Conservation (phyloP, 2,329 filamentous ascomycete genomes). For the Aurifilum marmelostoma region DNA sequence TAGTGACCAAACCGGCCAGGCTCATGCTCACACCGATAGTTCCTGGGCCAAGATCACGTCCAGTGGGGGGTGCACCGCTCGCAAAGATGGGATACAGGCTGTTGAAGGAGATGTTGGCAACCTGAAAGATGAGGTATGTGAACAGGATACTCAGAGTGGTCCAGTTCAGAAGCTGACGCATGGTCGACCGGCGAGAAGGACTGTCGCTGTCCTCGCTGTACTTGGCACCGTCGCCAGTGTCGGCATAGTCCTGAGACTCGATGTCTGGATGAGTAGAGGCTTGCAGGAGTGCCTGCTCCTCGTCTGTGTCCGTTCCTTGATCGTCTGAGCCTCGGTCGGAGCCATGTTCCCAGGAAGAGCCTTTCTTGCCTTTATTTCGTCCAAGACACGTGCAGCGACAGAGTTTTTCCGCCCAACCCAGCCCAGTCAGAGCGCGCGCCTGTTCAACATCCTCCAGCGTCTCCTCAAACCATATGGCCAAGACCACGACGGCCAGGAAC, state of each 20-base stretch:
- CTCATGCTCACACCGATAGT: conserved; percentile 86
- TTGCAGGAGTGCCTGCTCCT: conserved; percentile 25
- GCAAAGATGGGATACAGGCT: conserved; percentile 94
- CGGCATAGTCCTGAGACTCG: conserved; percentile 30
- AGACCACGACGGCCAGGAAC: conserved; percentile 70
- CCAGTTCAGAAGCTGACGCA: conserved; percentile 69
- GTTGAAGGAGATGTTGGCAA: conserved; percentile 94
- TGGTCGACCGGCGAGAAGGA: conserved; percentile 43
- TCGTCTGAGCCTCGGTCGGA: conserved; percentile 31
- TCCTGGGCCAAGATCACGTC: conserved; percentile 73
- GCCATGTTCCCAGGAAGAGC: conserved; percentile 34
- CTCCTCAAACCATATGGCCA: conserved; percentile 84
- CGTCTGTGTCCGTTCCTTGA: conserved; percentile 17
- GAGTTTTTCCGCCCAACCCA: conserved; percentile 38
- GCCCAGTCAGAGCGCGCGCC: conserved; percentile 29
- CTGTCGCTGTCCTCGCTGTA: conserved; percentile 50
- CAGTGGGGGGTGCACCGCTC: conserved; percentile 72
- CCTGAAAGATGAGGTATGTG: conserved; percentile 91
- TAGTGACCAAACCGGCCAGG: conserved; percentile 82
- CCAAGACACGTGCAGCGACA: conserved; percentile 29
- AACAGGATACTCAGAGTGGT: conserved; percentile 81
- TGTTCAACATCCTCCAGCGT: conserved; percentile 62
- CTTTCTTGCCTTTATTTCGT: conserved; percentile 31
- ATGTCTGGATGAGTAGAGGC: conserved; percentile 8
- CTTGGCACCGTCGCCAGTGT: conserved; percentile 40